Evolutionary conservation across 306 rosid genomes (phyloP).

Genomic region (Pyrus pyrifolia): DNA sequence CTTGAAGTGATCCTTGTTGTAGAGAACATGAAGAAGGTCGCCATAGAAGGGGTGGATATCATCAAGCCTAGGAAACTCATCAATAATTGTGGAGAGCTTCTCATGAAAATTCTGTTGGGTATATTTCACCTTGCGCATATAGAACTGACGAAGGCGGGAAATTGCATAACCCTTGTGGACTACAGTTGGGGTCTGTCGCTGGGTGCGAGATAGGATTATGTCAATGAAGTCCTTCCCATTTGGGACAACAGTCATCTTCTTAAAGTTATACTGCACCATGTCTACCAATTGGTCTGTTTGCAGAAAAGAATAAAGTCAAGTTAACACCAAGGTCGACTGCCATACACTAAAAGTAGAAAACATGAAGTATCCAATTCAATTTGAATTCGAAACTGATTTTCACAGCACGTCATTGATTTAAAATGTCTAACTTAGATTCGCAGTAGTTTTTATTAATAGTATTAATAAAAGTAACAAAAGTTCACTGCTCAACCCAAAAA

Average conservation of each 20-base stretch:
- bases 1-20: conserved; percentile 91
- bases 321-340: not conserved
- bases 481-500: not conserved
- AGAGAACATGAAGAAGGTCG: conserved; percentile 77
- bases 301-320: not conserved
- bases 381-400: not conserved
- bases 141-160: conserved; percentile 68
- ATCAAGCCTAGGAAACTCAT: conserved; percentile 77
- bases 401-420: not conserved
- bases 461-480: not conserved
- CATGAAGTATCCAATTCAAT: not conserved
- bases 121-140: conserved; percentile 84
- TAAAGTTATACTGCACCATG: conserved; percentile 87
- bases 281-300: not conserved
- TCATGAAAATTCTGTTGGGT: conserved; percentile 69
- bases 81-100: conserved; percentile 68
- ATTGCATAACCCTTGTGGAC: conserved; percentile 87
- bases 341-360: not conserved
- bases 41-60: conserved; percentile 81
- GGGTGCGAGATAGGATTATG: conserved; percentile 80
- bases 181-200: conserved; percentile 81
- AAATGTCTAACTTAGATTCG: too few relatives aligned
- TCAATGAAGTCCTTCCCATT: conserved; percentile 77
- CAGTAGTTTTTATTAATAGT: too few relatives aligned
- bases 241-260: conserved; percentile 86